Evolutionary conservation across 345 rosid species (phyloP), one percentile per base, ranked within the genome.

Genomic region (Hibiscus mutabilis): DNA sequence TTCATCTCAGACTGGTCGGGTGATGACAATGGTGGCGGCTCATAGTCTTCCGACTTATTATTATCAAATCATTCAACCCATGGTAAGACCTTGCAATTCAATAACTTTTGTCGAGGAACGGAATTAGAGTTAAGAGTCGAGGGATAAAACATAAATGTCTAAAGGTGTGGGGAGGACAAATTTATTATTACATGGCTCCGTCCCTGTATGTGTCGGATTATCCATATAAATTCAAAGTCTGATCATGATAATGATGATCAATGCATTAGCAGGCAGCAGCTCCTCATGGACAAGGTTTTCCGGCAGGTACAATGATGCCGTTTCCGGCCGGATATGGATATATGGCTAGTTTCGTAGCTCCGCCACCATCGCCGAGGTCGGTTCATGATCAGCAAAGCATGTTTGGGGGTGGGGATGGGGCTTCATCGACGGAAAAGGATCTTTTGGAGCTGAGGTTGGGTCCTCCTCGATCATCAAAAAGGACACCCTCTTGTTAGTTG

Each of bases 391-490:
- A 37, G 42, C 37, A 40, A 29, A 40, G 40, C 24, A 42, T 59
- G 74, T 44, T 70, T 8, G 42, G 24, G 16, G 59, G 33, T 10
- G 29, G 42, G 4, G 18, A 56, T 46, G n/a, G 8, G 10, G n/a
- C 68, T 31, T n/a, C 74, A 3, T 60, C 68, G 2, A 1, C 49
- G 0, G 29, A 19, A 31, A 60, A 46, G 2, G 74, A 71, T 35
- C 47, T 64, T 10, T 27, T 60, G 74, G 74, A 60, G 42, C 74
- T 71, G 13, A 71, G 27, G 55, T 56, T 70, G 16, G 53, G 37
- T 7, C 51, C 72, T 5, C 62, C 72, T 53, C 62, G 55, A 53
- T 19, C 62, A 29, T 14, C 62, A 11, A 12, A 69, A 33, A 55
- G 42, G 42, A 7, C 7, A 37, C 42, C 42, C 2, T 37, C 42